A percentile compares a stretch with the other conserved stretches of the same genome.
Evolutionary conservation across 176 grass and related monocot genomes (phyloP).

Genomic region (Typha latifolia): DNA sequence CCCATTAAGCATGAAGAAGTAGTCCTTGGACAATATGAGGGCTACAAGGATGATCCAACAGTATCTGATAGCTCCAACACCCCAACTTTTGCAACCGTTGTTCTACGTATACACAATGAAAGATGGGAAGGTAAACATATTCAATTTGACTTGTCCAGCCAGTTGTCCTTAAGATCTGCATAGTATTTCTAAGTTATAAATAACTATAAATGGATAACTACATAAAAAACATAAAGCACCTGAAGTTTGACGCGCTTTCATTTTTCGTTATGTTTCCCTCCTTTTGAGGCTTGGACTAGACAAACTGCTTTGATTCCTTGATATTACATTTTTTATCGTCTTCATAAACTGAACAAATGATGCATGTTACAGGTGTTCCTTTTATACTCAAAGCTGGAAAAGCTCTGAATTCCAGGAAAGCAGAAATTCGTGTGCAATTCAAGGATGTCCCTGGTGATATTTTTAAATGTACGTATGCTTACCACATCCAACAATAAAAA

Average conservation of each 20-base stretch:
- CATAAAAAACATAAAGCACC: neutral
- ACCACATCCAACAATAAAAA: neutral
- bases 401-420: slow-evolving; percentile 90
- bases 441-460: slow-evolving; percentile 99
- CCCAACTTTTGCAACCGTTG: slow-evolving; percentile 90
- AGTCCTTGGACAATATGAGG: slow-evolving; percentile 92
- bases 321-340: slow-evolving; percentile 3
- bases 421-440: slow-evolving; percentile 97
- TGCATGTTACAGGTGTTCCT: slow-evolving; percentile 68
- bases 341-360: slow-evolving; percentile 21
- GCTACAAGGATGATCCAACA: slow-evolving; percentile 92
- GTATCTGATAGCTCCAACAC: slow-evolving; percentile 93
- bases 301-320: slow-evolving; percentile 3
- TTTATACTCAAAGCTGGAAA: slow-evolving; percentile 99
- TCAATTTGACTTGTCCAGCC: no score
- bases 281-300: neutral
- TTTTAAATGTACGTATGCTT: slow-evolving; percentile 62
- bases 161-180: no score
- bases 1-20: slow-evolving; percentile 84
- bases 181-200: neutral
- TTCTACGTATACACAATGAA: slow-evolving; percentile 88
- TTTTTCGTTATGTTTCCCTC: neutral
- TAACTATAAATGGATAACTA: neutral
- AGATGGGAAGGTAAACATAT: slow-evolving; percentile 81
- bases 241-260: neutral